Evolutionary conservation across 306 rosid genomes (phyloP), one percentile per base, ranked within the genome.

Genomic region (Casuarina cunninghamiana): DNA sequence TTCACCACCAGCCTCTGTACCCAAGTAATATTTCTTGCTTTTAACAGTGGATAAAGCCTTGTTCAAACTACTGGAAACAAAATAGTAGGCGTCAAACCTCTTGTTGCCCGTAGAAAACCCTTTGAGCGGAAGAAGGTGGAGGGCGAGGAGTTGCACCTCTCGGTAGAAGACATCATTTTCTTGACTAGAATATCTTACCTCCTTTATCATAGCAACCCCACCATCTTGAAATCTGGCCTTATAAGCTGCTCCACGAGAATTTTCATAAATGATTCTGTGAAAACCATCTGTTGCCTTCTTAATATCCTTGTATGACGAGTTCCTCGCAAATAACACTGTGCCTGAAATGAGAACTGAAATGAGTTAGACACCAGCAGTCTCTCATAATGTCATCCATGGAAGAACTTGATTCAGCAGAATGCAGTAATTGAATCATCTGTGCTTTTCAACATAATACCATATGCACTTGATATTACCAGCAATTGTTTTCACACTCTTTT

Each of bases 201-300:
- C 98, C 84, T 88, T 94, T 39, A 94, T 88, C 89, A 92, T 84
- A 65, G 82, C 87, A 80, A 86, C 83, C 21, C 91, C 80, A 74
- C 91, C 87, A 57, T 90, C 90, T 73, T 77, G 87, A 62, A 90
- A 90, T 75, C 74, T 90, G 2, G 97, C 98, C 76, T 84, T 85
- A 69, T 90, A 92, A 15, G 97, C 97, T 63, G 86, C 79, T 71
- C 81, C 66, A 5, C 81, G 90, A 10, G 94, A 81, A 80, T 88
- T 90, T 81, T 83, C 83, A 62, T 90, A 92, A 11, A 89, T 75
- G 44, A 87, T 68, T 77, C 92, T 84, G 68, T 75, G 89, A 82
- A 94, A 94, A 81, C 89, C 89, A 76, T 90, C 94, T 0, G 97
- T 92, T 7, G 93, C 97, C 77, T 79, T 87, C 86, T 86, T 85